Evolutionary conservation across 371 early-diverging fungal genomes (phyloP).

Genomic region (Rhizopus sp.): DNA sequence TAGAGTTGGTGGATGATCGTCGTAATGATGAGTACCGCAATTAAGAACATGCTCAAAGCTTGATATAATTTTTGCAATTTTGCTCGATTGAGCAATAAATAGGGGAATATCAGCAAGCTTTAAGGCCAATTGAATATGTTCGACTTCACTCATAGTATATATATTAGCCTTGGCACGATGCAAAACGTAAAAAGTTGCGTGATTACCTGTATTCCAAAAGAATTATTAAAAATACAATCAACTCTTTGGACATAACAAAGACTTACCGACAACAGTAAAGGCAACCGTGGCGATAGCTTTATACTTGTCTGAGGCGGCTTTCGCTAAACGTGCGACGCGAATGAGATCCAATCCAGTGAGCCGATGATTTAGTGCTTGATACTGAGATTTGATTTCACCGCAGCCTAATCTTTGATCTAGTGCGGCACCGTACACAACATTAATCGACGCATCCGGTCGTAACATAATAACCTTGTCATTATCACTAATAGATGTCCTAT

Average conservation of each 20-base stretch:
- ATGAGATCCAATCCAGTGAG: conserved; percentile 19
- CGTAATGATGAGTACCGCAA: conserved; percentile 18
- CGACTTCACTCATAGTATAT: conserved; percentile 31
- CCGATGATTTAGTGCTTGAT: conserved; percentile 25
- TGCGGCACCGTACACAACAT: conserved; percentile 20
- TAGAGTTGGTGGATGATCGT: conserved; percentile 17
- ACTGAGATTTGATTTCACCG: conserved; percentile 27
- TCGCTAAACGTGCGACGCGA: conserved; percentile 19
- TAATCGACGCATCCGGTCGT: conserved; percentile 30
- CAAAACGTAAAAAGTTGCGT: conserved; percentile 27
- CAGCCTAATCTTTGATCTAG: conserved; percentile 19
- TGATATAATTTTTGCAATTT: conserved; percentile 20
- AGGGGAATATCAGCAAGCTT: conserved; percentile 19
- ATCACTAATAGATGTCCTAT: conserved; percentile 29
- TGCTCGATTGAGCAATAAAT: conserved; percentile 26
- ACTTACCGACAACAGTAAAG: conserved; percentile 14
- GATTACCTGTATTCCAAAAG: conserved; percentile 21
- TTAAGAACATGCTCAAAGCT: conserved; percentile 24
- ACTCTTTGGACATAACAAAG: conserved; percentile 11
- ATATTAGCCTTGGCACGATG: conserved; percentile 18
- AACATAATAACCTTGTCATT: conserved; percentile 13
- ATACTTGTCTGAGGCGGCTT: conserved; percentile 24
- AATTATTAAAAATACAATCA: conserved; percentile 12
- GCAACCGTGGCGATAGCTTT: conserved; percentile 19
- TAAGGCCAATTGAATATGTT: conserved; percentile 23